Conservation (phyloP, 2,329 filamentous ascomycete species). For the Mycosphaerella arachidis region DNA sequence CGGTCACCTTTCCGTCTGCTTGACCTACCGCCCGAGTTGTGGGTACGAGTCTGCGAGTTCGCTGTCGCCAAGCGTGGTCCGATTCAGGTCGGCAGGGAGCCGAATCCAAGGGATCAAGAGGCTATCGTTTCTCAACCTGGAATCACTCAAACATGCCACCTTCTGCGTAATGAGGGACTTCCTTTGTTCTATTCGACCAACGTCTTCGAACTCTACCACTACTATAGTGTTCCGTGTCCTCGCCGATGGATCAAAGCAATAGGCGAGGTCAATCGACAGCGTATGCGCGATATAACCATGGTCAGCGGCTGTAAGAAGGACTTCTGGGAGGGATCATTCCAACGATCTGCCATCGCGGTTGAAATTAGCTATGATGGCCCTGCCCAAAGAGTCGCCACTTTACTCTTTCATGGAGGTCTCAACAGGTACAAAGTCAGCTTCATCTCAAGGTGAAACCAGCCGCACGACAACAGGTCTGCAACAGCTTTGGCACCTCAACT, state of each 20-base stretch:
- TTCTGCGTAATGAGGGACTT: conserved; percentile 11
- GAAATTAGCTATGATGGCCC: not conserved
- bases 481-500: too few species aligned
- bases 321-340: conserved; percentile 4
- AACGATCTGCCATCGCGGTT: not conserved
- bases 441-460: not conserved
- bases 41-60: conserved; percentile 12
- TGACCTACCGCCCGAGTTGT: conserved; percentile 20
- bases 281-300: conserved; percentile 9
- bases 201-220: conserved; percentile 14
- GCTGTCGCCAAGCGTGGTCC: conserved; percentile 7
- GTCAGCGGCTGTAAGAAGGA: not conserved
- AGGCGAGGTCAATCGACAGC: conserved; percentile 1
- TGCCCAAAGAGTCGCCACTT: not conserved
- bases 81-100: conserved; percentile 12
- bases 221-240: conserved; percentile 11
- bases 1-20: conserved; percentile 16
- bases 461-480: not conserved
- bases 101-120: conserved; percentile 3
- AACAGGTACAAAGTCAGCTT: conserved; percentile 2
- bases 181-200: conserved; percentile 14
- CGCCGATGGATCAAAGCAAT: conserved; percentile 13
- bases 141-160: conserved; percentile 13
- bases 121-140: conserved; percentile 11
- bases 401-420: not conserved